Conservation (phyloP, 208 protist species). For the Trypanosoma vivax region DNA sequence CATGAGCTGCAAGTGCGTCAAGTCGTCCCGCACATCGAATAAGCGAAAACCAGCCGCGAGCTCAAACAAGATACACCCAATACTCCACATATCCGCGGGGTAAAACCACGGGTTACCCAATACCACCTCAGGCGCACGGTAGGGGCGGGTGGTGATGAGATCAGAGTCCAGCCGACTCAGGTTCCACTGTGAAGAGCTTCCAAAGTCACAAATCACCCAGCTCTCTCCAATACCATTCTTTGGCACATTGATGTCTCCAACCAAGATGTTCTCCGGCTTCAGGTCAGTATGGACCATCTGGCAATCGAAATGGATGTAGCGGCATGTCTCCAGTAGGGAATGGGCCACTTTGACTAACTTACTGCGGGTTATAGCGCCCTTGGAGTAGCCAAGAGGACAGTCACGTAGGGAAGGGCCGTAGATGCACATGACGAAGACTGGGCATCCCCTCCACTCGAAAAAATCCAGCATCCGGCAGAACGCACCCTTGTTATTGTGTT, state of each 20-base stretch:
- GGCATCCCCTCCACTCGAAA: constrained; percentile 66
- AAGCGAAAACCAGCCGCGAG: constrained; percentile 85
- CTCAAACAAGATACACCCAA: constrained; percentile 92
- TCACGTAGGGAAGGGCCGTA: constrained; percentile 66
- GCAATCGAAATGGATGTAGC: constrained; percentile 75
- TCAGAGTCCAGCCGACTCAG: constrained; percentile 65
- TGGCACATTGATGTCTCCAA: constrained; percentile 41
- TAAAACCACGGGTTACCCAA: constrained; percentile 84
- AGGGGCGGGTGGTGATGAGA: constrained; percentile 86
- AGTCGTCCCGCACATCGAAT: constrained; percentile 86
- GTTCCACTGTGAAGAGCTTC: constrained; percentile 72
- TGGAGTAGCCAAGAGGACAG: constrained; percentile 52
- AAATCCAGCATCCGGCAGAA: constrained; percentile 68
- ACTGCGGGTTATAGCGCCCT: constrained; percentile 46
- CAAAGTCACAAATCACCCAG: constrained; percentile 87
- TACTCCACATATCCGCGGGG: constrained; percentile 91
- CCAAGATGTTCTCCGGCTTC: constrained; percentile 96
- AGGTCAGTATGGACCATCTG: constrained; percentile 94
- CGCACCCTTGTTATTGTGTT: constrained; percentile 28
- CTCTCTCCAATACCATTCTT: constrained; percentile 38
- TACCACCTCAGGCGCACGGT: constrained; percentile 89
- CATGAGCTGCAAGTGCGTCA: constrained; percentile 80
- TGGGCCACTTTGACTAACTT: constrained; percentile 50
- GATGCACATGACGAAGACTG: constrained; percentile 78
- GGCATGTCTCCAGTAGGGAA: constrained; percentile 70